Conservation (phyloP, 2,329 filamentous ascomycete genomes). For the Geoglossum cookeanum region DNA sequence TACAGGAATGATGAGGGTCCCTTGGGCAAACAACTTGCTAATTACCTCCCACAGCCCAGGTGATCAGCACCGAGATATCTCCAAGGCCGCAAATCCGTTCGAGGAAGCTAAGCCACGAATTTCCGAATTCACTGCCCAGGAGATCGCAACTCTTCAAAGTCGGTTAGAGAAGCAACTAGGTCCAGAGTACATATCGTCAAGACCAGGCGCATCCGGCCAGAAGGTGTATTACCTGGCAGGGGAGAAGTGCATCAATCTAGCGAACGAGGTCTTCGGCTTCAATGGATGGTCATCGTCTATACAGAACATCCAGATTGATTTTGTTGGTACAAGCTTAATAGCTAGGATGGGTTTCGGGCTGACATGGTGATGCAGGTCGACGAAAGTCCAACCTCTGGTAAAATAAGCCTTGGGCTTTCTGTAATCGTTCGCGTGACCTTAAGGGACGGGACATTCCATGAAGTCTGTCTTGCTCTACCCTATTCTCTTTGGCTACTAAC, state of each 20-base stretch:
- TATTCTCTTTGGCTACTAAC: neutral
- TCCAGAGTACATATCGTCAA: conserved; percentile 83
- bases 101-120: conserved; percentile 50
- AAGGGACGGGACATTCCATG: conserved; percentile 86
- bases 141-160: conserved; percentile 74
- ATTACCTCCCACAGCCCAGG: neutral
- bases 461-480: conserved; percentile 26
- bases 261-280: conserved; percentile 91
- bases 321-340: conserved; percentile 29
- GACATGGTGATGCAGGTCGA: conserved; percentile 37
- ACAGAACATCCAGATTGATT: conserved; percentile 85
- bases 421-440: conserved; percentile 83
- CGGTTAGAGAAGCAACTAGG: conserved; percentile 85
- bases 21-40: neutral
- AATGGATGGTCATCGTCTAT: conserved; percentile 97
- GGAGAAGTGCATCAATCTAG: conserved; percentile 88
- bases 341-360: neutral
- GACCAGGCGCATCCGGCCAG: conserved; percentile 62
- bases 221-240: conserved; percentile 90
- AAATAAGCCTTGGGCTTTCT: conserved; percentile 68
- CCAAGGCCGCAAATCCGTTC: conserved; percentile 51
- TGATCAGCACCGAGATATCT: conserved; percentile 9
- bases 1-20: too few relatives aligned
- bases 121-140: conserved; percentile 66
- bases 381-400: conserved; percentile 58